Evolutionary conservation across 495 filamentous ascomycete genomes (phyloP).

Genomic region (Glutinoglossum americanum): DNA sequence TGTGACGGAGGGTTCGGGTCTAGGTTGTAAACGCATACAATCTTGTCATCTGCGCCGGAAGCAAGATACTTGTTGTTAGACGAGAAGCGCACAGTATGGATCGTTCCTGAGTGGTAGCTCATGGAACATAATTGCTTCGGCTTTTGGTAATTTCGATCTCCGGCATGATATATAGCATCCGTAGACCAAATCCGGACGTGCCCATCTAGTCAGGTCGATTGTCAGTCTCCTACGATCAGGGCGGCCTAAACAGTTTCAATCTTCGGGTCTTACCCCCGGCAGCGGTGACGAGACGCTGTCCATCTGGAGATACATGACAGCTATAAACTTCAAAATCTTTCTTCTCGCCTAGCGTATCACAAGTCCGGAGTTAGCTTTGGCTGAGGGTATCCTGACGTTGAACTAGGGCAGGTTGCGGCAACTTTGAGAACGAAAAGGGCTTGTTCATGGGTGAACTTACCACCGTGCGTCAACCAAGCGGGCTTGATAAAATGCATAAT

Average conservation of each 20-base stretch:
- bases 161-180: conserved; percentile 67
- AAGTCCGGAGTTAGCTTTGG: not conserved
- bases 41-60: conserved; percentile 92
- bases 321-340: conserved; percentile 96
- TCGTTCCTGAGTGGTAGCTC: conserved; percentile 94
- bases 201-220: conserved; percentile 40
- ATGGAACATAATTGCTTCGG: conserved; percentile 91
- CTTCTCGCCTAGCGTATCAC: conserved; percentile 44
- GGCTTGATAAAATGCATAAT: conserved; percentile 82
- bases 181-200: conserved; percentile 96
- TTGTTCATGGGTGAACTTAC: conserved; percentile 22
- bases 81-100: conserved; percentile 90
- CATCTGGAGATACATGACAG: conserved; percentile 90
- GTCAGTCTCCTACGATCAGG: conserved; percentile 6
- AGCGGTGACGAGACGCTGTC: conserved; percentile 71
- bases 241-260: conserved; percentile 4
- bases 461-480: conserved; percentile 78
- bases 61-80: conserved; percentile 83
- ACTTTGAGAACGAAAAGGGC: not conserved
- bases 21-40: conserved; percentile 86
- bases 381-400: conserved; percentile 3
- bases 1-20: conserved; percentile 61
- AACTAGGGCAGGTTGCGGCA: not conserved
- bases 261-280: conserved; percentile 48
- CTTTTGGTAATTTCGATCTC: conserved; percentile 40